Evolutionary conservation across 768 basidiomycete genomes (phyloP).

Genomic region (Suillus fuscotomentosus): DNA sequence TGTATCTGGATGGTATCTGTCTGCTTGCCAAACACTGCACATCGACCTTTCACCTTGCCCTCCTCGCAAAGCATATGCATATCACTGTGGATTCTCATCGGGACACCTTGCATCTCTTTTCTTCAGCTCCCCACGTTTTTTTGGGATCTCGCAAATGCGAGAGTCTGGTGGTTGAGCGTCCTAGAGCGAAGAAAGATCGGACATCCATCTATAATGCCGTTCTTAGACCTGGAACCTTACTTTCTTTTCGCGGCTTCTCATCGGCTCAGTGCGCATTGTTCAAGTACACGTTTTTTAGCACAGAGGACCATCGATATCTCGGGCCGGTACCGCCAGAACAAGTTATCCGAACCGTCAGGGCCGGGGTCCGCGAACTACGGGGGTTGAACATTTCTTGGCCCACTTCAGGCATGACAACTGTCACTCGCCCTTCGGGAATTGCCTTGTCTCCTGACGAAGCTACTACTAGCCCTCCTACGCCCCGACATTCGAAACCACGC

Average conservation of each 20-base stretch:
- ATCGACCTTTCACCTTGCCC: not conserved
- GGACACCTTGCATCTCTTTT: not conserved
- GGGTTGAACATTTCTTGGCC: not conserved
- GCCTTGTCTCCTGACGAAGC: not conserved
- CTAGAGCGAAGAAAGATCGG: not conserved
- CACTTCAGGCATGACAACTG: not conserved
- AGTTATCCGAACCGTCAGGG: not conserved
- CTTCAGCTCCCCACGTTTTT: not conserved
- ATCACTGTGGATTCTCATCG: not conserved
- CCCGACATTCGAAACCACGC: not conserved
- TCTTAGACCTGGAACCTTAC: not conserved
- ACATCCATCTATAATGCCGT: not conserved
- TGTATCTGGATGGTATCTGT: constrained; percentile 6
- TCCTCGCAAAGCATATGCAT: constrained; percentile 2
- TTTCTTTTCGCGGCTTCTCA: constrained; percentile 1
- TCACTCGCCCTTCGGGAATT: not conserved
- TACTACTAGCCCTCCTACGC: not conserved
- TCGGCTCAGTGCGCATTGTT: not conserved
- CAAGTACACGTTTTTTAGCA: not conserved
- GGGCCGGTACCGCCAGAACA: not conserved
- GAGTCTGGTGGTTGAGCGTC: not conserved
- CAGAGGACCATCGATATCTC: not conserved
- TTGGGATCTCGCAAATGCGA: not conserved
- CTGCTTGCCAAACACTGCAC: not conserved
- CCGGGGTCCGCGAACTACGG: not conserved